Evolutionary conservation across 2,329 filamentous ascomycete species (phyloP).

Genomic region (Clonostachys rosea): DNA sequence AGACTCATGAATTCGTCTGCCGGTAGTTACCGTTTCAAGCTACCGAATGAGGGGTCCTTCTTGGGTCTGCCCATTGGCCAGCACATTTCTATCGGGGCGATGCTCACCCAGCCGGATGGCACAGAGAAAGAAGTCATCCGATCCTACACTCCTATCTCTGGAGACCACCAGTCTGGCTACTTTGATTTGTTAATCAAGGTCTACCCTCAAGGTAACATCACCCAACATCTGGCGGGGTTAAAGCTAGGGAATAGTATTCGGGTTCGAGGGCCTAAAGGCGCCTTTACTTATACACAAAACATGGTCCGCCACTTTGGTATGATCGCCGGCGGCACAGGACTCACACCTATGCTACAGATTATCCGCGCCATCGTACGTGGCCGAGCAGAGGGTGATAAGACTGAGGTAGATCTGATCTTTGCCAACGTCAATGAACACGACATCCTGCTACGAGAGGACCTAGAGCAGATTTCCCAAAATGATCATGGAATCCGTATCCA

Average conservation of each 20-base stretch:
- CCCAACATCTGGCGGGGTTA: constrained; percentile 81
- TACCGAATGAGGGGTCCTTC: constrained; percentile 72
- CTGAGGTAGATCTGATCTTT: constrained; percentile 91
- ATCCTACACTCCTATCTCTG: constrained; percentile 89
- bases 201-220: constrained; percentile 97
- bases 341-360: constrained; percentile 97
- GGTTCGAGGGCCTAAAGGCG: constrained; percentile 91
- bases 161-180: constrained; percentile 83
- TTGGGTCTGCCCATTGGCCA: constrained; percentile 97
- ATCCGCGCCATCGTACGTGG: constrained; percentile 85
- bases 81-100: constrained; percentile 93
- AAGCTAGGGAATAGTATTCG: constrained; percentile 83
- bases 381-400: constrained; percentile 73
- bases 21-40: constrained; percentile 80
- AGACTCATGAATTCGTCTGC: constrained; percentile 2
- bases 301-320: constrained; percentile 96
- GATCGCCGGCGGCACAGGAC: constrained; percentile 96
- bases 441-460: constrained; percentile 87
- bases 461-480: constrained; percentile 72
- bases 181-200: constrained; percentile 98
- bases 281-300: constrained; percentile 95
- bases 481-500: constrained; percentile 82
- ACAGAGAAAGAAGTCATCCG: constrained; percentile 78
- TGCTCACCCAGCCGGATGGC: constrained; percentile 63
- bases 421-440: constrained; percentile 93